Evolutionary conservation across 176 grass and related monocot species (phyloP).

Genomic region (Zea mays): Zm-B73-REFERENCE-NAM-5.0 NC_050104.1:158071501-158072000

Average conservation of each 20-base stretch:
- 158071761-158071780: constrained; percentile 81
- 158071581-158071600: too few species aligned
- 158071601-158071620: too few species aligned
- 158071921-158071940: constrained; percentile 6
- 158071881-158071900: constrained; percentile 24
- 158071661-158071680: too few species aligned
- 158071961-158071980: constrained; percentile 14
- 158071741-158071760: constrained; percentile 81
- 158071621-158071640: too few species aligned
- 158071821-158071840: constrained; percentile 52
- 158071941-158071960: background rate
- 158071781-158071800: constrained; percentile 78
- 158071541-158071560: background rate
- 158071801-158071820: constrained; percentile 85
- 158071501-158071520: background rate
- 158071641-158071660: too few species aligned
- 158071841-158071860: constrained; percentile 32
- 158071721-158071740: constrained; percentile 96
- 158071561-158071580: background rate
- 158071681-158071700: too few species aligned
- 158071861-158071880: too few species aligned
- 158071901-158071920: constrained; percentile 33
- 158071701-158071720: constrained; percentile 70
- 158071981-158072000: background rate
- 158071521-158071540: background rate